Conservation (phyloP, 108 stramenopile genomes). For the Skeletonema menzelii region DNA sequence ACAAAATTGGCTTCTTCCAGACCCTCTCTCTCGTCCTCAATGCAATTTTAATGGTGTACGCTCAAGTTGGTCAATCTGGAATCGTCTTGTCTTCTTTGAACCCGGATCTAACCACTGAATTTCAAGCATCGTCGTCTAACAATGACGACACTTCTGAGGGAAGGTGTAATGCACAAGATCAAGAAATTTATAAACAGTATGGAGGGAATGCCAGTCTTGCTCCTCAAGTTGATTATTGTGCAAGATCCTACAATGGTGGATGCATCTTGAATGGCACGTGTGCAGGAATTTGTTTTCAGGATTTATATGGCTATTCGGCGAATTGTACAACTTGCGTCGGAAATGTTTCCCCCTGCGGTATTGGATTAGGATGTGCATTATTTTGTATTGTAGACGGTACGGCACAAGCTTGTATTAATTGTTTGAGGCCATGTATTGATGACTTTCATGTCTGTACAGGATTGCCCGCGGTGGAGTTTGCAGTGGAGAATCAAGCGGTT, state of each 20-base stretch:
- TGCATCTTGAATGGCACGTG: slow-evolving; percentile 22
- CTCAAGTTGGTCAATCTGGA: slow-evolving; percentile 28
- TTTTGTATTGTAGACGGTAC: slow-evolving; percentile 20
- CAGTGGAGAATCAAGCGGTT: neutral
- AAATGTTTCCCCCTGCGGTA: slow-evolving; percentile 11
- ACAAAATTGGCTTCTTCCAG: slow-evolving; percentile 18
- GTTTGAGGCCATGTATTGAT: slow-evolving; percentile 36
- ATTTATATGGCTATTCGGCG: slow-evolving; percentile 18
- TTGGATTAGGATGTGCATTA: slow-evolving; percentile 18
- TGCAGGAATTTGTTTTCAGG: slow-evolving; percentile 15
- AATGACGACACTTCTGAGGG: neutral
- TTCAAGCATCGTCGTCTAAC: too few relatives aligned
- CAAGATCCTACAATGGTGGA: slow-evolving; percentile 7
- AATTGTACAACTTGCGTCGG: slow-evolving; percentile 21
- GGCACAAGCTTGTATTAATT: slow-evolving; percentile 28
- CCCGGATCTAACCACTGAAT: too few relatives aligned
- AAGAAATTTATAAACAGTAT: slow-evolving; percentile 11
- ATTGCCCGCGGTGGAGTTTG: slow-evolving; percentile 17
- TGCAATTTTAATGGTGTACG: slow-evolving; percentile 32
- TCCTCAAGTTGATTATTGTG: slow-evolving; percentile 10
- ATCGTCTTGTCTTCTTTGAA: slow-evolving; percentile 1
- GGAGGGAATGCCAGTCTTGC: slow-evolving; percentile 9
- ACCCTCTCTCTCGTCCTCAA: slow-evolving; percentile 21
- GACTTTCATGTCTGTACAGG: slow-evolving; percentile 40
- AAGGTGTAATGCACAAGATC: slow-evolving; percentile 24